Evolutionary conservation across 345 rosid species (phyloP).

Genomic region (Eucalyptus curtisii): DNA sequence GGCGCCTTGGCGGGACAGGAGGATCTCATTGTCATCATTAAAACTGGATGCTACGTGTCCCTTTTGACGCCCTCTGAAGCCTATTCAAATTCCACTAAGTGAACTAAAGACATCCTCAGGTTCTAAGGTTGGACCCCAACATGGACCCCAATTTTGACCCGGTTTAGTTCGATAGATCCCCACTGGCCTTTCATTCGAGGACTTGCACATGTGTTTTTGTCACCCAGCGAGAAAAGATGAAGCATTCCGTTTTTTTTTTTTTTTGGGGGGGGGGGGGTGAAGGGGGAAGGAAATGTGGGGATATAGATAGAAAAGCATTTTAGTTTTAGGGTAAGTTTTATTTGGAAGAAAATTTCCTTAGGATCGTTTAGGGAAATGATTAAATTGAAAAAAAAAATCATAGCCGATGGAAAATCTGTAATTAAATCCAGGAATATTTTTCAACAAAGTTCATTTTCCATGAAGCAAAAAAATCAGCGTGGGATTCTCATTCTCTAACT

Average conservation of each 20-base stretch:
- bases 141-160: neutral
- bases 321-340: neutral
- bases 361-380: neutral
- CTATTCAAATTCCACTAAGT: neutral
- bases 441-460: neutral
- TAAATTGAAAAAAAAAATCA: neutral
- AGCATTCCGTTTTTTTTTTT: neutral
- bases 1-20: slow-evolving; percentile 13
- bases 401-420: neutral
- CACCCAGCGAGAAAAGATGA: neutral
- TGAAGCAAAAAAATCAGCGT: neutral
- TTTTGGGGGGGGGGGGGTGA: accelerated
- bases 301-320: neutral
- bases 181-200: neutral
- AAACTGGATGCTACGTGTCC: slow-evolving; percentile 9
- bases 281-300: neutral
- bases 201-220: neutral
- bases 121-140: neutral
- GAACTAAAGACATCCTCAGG: neutral
- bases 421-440: neutral
- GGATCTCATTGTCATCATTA: slow-evolving; percentile 31
- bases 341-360: neutral
- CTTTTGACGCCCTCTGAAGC: neutral
- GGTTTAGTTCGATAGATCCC: neutral
- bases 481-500: neutral